Evolutionary conservation across 306 rosid species (phyloP).

Genomic region (Cotoneaster glaucophyllus): DNA sequence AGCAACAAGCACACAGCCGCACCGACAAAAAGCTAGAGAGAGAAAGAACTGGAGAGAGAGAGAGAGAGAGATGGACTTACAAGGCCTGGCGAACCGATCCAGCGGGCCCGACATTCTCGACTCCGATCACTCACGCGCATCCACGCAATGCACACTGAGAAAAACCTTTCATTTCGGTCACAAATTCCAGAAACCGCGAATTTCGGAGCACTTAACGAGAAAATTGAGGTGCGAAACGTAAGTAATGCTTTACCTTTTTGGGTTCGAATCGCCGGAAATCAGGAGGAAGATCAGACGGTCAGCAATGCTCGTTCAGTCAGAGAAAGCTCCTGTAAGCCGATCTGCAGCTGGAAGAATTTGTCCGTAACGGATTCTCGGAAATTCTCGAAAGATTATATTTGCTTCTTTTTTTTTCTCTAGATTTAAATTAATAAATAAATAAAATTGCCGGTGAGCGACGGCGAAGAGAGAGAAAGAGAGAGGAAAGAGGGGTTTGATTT

Average conservation of each 20-base stretch:
- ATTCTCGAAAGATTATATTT: not conserved
- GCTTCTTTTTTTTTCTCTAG: not conserved
- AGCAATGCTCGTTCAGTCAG: slow-evolving; percentile 3
- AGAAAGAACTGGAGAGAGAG: not conserved
- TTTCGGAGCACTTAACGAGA: not conserved
- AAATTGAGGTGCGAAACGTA: not conserved
- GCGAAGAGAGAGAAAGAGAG: slow-evolving; percentile 14
- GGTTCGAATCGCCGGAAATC: not conserved
- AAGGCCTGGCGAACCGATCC: slow-evolving; percentile 78
- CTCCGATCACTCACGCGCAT: slow-evolving; percentile 17
- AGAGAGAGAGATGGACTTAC: slow-evolving; percentile 31
- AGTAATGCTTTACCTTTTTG: not conserved
- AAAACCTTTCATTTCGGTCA: slow-evolving; percentile 22
- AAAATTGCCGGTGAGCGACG: slow-evolving; percentile 21
- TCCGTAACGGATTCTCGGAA: slow-evolving; percentile 2
- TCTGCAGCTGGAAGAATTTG: not conserved
- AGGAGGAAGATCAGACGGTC: slow-evolving; percentile 18
- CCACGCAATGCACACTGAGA: slow-evolving; percentile 10
- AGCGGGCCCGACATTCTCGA: slow-evolving; percentile 57
- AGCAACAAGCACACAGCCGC: not conserved
- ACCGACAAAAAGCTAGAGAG: not conserved
- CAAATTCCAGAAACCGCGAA: slow-evolving; percentile 28
- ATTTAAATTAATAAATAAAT: not conserved
- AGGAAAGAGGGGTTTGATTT: not conserved
- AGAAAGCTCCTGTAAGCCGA: not conserved